Evolutionary conservation across 148 eudicot species (phyloP).

Genomic region (Vaccinium myrtillus): DNA sequence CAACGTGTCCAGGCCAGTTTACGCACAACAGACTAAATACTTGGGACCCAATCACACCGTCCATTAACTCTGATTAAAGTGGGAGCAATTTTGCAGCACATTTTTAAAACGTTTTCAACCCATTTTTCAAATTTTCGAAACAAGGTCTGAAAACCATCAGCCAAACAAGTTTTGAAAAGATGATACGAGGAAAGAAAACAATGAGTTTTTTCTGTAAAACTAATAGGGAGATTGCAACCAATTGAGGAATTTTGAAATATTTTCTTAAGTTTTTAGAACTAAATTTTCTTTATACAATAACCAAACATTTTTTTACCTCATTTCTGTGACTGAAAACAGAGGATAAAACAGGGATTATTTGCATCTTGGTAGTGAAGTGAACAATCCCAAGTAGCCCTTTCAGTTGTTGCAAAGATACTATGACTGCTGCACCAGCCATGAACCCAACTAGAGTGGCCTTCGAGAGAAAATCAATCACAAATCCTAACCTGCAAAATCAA

Average conservation of each 20-base stretch:
- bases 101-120: neutral
- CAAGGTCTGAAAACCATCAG: too few relatives aligned
- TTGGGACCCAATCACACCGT: too few relatives aligned
- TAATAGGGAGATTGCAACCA: neutral
- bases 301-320: constrained; percentile 46
- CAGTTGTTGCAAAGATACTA: constrained; percentile 86
- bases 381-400: constrained; percentile 89
- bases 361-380: constrained; percentile 87
- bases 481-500: constrained; percentile 67
- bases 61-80: too few relatives aligned
- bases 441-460: constrained; percentile 91
- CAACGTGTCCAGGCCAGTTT: too few relatives aligned
- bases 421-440: constrained; percentile 94
- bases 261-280: too few relatives aligned
- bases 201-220: neutral
- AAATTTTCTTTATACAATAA: neutral
- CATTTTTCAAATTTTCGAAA: neutral
- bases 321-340: constrained; percentile 60
- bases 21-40: too few relatives aligned
- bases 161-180: neutral
- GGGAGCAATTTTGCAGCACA: neutral
- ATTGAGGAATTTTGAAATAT: neutral
- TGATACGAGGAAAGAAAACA: neutral
- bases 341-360: constrained; percentile 71
- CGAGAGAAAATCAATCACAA: constrained; percentile 85